A percentile compares a stretch with the other conserved stretches of the same genome.
phyloP scores from a whole-genome alignment of 2,329 filamentous ascomycete genomes.

The Colletotrichum simmondsii region DNA sequence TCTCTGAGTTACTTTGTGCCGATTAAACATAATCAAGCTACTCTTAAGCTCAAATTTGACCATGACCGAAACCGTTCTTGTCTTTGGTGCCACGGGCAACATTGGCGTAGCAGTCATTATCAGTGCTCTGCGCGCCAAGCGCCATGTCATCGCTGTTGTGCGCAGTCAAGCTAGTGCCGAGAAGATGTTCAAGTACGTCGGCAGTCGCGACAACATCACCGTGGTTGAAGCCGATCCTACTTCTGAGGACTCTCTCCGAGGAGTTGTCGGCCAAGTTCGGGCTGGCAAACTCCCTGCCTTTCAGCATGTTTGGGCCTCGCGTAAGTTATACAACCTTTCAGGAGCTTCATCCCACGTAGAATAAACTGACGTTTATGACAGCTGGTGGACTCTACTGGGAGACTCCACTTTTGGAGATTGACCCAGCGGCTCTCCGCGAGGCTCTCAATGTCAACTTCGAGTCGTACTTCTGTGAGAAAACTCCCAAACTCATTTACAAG shows the following conservation, averaged over 20 bases:
- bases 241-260: conserved; percentile 42
- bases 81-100: conserved; percentile 52
- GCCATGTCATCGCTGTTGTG: conserved; percentile 49
- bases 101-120: conserved; percentile 48
- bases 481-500: not conserved
- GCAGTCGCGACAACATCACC: conserved; percentile 43
- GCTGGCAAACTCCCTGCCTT: conserved; percentile 48
- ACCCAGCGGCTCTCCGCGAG: conserved; percentile 36
- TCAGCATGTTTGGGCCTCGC: conserved; percentile 48
- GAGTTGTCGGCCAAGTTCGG: conserved; percentile 47
- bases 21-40: too few species aligned
- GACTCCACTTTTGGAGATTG: conserved; percentile 38
- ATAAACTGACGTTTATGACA: not conserved
- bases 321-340: conserved; percentile 30
- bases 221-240: conserved; percentile 45
- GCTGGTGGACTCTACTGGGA: conserved; percentile 40
- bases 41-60: too few species aligned
- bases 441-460: conserved; percentile 40
- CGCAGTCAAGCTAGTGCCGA: conserved; percentile 46
- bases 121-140: conserved; percentile 41
- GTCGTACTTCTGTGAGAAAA: conserved; percentile 44
- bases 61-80: conserved; percentile 44
- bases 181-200: conserved; percentile 45
- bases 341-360: not conserved
- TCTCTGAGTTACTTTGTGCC: too few species aligned